Percentiles rank a stretch among this genome's conserved stretches.
Conservation (phyloP, 2,329 filamentous ascomycete species). For the Rhynchosporium agropyri region DNA sequence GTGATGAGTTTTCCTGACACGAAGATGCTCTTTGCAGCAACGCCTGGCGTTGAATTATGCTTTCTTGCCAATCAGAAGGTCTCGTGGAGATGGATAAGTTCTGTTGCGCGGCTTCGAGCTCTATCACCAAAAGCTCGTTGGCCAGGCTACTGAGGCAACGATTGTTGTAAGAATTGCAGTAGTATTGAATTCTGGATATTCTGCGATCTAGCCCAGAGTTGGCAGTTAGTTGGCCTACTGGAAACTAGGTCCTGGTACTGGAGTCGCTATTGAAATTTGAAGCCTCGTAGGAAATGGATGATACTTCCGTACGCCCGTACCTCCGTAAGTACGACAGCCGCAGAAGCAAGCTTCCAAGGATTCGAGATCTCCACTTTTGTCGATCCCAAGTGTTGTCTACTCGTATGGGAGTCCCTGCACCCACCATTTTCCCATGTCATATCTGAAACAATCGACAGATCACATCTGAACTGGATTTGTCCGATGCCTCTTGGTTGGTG, state of each 20-base stretch:
- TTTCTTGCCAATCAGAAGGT: too few species aligned
- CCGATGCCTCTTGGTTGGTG: not conserved
- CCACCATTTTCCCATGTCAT: slow-evolving; percentile 4
- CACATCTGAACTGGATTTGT: slow-evolving; percentile 15
- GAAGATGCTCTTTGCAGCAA: slow-evolving; percentile 6
- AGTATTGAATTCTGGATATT: slow-evolving; percentile 11
- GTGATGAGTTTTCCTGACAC: not conserved
- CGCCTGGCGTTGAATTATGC: not conserved
- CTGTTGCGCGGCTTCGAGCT: not conserved
- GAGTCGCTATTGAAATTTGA: slow-evolving; percentile 18
- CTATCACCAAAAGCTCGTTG: not conserved
- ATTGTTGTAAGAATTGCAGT: slow-evolving; percentile 1
- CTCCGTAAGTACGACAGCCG: too few species aligned
- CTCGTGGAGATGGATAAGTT: not conserved
- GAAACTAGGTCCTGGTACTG: slow-evolving; percentile 15
- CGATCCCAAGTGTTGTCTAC: slow-evolving; percentile 24
- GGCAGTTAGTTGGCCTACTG: slow-evolving; percentile 16
- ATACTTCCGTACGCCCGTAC: too few species aligned
- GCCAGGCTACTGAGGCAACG: not conserved
- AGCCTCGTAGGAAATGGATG: slow-evolving; percentile 16
- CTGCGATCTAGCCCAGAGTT: not conserved
- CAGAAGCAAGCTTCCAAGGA: slow-evolving; percentile 7
- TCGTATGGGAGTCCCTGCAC: slow-evolving; percentile 13
- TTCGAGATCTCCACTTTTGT: slow-evolving; percentile 23
- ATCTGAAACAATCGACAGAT: slow-evolving; percentile 23